These are phyloP conservation scores for Daedaleopsis nitida DNA, from an alignment of 768 basidiomycete species.

Conservation along the genomic window DNA sequence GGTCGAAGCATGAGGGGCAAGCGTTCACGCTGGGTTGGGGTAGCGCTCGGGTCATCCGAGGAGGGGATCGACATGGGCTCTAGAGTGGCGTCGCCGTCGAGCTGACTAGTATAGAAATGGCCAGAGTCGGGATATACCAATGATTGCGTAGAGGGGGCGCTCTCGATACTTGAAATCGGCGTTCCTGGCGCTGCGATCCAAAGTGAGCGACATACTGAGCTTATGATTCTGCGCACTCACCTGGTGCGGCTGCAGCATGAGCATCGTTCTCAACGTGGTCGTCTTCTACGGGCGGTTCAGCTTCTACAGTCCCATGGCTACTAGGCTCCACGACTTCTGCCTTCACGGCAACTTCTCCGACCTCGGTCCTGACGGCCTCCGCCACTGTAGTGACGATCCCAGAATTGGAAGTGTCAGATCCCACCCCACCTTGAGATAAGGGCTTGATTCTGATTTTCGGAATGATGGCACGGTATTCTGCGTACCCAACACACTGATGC, in stretches of 20 bases:
- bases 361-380: not conserved
- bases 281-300: not conserved
- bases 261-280: not conserved
- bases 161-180: not conserved
- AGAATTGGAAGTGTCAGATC: too few relatives aligned
- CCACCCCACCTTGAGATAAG: not conserved
- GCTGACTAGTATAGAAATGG: not conserved
- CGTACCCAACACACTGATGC: not conserved
- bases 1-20: constrained; percentile 8
- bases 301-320: not conserved
- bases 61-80: not conserved
- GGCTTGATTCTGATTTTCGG: not conserved
- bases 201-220: too few relatives aligned
- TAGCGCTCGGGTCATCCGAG: not conserved
- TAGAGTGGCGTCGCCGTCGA: too few relatives aligned
- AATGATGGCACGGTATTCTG: not conserved
- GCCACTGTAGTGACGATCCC: too few relatives aligned
- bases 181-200: not conserved
- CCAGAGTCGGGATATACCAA: not conserved
- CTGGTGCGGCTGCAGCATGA: not conserved
- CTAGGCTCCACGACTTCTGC: not conserved
- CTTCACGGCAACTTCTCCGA: not conserved
- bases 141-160: not conserved
- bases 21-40: not conserved
- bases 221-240: too few relatives aligned